Evolutionary conservation across 208 protist genomes (phyloP), one percentile per base, ranked within the genome.

Genomic region (Tritrichomonas musculus): DNA sequence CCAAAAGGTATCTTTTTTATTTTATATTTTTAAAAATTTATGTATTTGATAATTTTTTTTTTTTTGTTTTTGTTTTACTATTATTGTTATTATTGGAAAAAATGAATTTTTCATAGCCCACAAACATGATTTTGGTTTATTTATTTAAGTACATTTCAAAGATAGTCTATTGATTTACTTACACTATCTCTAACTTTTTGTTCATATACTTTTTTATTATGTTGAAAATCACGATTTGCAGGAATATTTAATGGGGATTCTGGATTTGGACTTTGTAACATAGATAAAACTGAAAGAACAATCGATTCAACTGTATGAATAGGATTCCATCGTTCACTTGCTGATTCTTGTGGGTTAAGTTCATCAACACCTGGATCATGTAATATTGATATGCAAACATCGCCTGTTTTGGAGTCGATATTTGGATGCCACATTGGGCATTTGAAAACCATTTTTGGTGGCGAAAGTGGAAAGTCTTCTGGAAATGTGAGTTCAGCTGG

Each of bases 221-320:
- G 9, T 14, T 53, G 47, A 25, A 82, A 82, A 5, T 50, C 73
- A 47, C 73, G n/a, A 53, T 82, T 82, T n/a, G 73, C 73, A 8
- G 47, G 14, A 82, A 92, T 36, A 30, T 92, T 92, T 17, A 41
- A 22, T 69, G 82, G 82, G 1, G 50, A 69, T 27, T 57, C 20
- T 69, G 55, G 55, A 92, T 92, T 92, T 57, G 82, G 82, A 66
- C 66, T 50, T 1, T 17, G 13, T 13, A 92, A 30, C 82, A 92
- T 92, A 22, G 50, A 92, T 3, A 92, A 49, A 66, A 92, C 82
- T 33, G 82, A 92, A 57, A 92, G 60, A 57, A 92, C 47, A 92
- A 92, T 92, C 47, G 82, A 33, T 41, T 92, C 82, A 50, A 92
- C 50, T 22, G 82, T 69, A 66, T 69, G 82, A 92, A 92, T 66